These are phyloP conservation scores for Parietaria judaica DNA, from an alignment of 306 rosid genomes.

Conservation along the genomic window DNA sequence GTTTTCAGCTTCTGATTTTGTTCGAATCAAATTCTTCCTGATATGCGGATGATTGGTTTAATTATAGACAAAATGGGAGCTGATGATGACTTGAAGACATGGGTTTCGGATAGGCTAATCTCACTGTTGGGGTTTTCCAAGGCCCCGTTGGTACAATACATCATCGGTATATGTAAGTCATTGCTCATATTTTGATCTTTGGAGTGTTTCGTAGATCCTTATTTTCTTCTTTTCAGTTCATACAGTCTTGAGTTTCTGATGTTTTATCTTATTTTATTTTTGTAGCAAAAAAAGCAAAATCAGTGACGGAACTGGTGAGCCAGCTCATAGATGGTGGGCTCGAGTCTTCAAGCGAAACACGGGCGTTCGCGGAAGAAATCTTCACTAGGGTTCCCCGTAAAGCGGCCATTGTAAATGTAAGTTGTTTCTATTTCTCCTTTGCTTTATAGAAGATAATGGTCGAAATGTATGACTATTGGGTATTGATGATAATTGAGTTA, in stretches of 20 bases:
- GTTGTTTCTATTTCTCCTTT: slow-evolving; percentile 10
- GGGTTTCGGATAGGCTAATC: slow-evolving; percentile 79
- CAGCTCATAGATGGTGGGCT: slow-evolving; percentile 55
- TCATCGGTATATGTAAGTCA: slow-evolving; percentile 61
- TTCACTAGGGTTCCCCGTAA: slow-evolving; percentile 60
- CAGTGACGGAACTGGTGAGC: slow-evolving; percentile 51
- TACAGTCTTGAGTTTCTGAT: neutral
- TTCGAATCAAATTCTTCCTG: no score
- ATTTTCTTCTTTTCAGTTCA: neutral
- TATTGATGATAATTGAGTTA: no score
- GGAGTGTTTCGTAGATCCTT: neutral
- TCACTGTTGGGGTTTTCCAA: slow-evolving; percentile 71
- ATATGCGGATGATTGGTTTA: no score
- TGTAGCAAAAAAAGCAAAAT: slow-evolving; percentile 74
- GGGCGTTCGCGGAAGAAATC: slow-evolving; percentile 60
- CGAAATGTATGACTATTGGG: neutral
- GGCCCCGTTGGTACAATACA: slow-evolving; percentile 57
- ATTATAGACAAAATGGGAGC: neutral
- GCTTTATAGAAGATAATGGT: neutral
- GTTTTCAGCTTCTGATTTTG: no score
- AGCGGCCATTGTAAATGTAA: slow-evolving; percentile 51
- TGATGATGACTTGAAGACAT: slow-evolving; percentile 51
- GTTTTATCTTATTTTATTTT: slow-evolving; percentile 1
- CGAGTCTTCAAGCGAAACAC: slow-evolving; percentile 45
- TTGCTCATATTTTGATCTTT: neutral